Evolutionary conservation across 148 eudicot genomes (phyloP), one percentile per base, ranked within the genome.

Genomic region (Pouteria glomerata): DNA sequence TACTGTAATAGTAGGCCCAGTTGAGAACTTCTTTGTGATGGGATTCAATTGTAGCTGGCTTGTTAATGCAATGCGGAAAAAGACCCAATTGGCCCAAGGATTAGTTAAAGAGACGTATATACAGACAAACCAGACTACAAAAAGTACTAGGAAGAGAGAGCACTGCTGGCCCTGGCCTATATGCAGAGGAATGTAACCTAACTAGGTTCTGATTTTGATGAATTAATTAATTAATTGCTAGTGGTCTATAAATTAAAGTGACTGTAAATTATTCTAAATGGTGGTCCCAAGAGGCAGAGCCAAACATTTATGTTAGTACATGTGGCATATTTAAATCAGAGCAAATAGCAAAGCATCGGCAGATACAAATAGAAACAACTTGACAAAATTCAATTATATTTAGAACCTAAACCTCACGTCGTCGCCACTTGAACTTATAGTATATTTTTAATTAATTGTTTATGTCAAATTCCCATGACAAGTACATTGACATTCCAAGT

Each of bases 401-500:
- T 55, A 21, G 30, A 10, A 55, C 13, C 30, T 8, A 41, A 63
- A 4, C 33, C 14, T 63, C n/a, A 63, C 62, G 52, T 64, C 52
- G 24, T 53, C 48, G 41, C 57, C 19, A 41, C 47, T 4, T 19
- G 29, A 15, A 44, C 31, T 27, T 47, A 31, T 11, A 33, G 4
- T 5, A n/a, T 48, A 29, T n/a, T n/a, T n/a, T n/a, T n/a, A n/a
- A n/a, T n/a, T n/a, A n/a, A n/a, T n/a, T n/a, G n/a, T n/a, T n/a
- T n/a, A n/a, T n/a, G n/a, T n/a, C n/a, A n/a, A n/a, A n/a, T n/a
- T n/a, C n/a, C 8, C 39, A 6, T 41, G 56, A 39, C 12, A 23
- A 24, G 16, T 70, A 24, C 65, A 57, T 72, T 62, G 59, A 39
- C 68, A 62, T n/a, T n/a, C n/a, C n/a, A n/a, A n/a, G n/a, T n/a